Percentiles rank a stretch among this genome's conserved stretches.
Conservation (phyloP, 164 flowering plant genomes). For the Berberis vulgaris region DNA sequence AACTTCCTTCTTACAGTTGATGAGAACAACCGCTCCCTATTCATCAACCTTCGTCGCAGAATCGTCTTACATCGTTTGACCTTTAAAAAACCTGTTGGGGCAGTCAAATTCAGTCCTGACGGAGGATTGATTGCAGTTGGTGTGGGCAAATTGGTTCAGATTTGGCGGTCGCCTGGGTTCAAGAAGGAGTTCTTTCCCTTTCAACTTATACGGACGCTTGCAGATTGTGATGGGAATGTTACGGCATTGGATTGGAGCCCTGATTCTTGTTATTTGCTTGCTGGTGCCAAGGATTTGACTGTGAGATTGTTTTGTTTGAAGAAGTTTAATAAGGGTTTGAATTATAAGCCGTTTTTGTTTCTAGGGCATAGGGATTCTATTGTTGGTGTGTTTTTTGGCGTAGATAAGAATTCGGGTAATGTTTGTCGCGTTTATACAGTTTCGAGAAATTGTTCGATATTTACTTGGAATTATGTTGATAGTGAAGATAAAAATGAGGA, state of each 20-base stretch:
- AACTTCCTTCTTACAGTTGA: conserved; percentile 69
- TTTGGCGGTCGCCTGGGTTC: conserved; percentile 89
- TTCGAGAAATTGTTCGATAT: conserved; percentile 62
- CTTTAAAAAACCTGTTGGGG: conserved; percentile 60
- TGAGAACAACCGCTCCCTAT: conserved; percentile 54
- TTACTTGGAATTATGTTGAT: conserved; percentile 53
- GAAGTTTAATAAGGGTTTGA: conserved; percentile 21
- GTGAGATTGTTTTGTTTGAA: conserved; percentile 62
- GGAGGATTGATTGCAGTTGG: conserved; percentile 69
- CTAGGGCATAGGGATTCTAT: conserved; percentile 73
- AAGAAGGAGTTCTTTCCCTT: conserved; percentile 75
- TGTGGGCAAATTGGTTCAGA: conserved; percentile 64
- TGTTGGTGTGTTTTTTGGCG: conserved; percentile 64
- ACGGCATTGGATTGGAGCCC: conserved; percentile 76
- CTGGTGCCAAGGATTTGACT: conserved; percentile 79
- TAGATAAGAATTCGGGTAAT: conserved; percentile 42
- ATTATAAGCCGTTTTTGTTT: conserved; percentile 65
- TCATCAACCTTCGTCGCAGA: conserved; percentile 66
- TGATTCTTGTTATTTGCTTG: conserved; percentile 58
- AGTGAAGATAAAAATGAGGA: conserved; percentile 20
- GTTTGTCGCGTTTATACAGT: conserved; percentile 49
- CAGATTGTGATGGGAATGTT: conserved; percentile 54
- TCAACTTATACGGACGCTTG: conserved; percentile 57
- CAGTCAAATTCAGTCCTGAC: conserved; percentile 61
- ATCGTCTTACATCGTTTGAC: conserved; percentile 71